Base-by-base conservation (phyloP, 805 yeast species). In the Hanseniaspora opuntiae region DNA sequence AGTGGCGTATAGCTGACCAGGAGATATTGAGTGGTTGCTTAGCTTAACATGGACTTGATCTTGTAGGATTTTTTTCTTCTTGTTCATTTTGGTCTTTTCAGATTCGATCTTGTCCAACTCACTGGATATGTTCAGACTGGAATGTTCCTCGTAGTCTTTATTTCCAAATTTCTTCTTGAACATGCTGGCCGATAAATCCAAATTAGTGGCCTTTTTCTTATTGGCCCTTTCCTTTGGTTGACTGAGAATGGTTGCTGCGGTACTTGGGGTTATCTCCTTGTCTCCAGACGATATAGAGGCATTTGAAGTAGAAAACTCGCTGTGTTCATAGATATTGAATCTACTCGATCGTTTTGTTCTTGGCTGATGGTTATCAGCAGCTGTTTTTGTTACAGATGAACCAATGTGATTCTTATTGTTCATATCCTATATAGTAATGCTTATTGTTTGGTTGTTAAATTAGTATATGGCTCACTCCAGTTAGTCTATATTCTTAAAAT, bases 1-100 rank as follows among this genome's bases (percentile, higher is more conserved):
- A 0, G 97, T 90, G 12, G 94, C 82, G 65, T 90, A 90, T 45
- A 89, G 71, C 68, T 90, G 98, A 0, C 95, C 97, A 1, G 97
- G 96, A 2, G 93, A 82, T 17, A 85, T 77, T 61, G 82, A 82
- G 57, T 75, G 74, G 24, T 57, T 57, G 4, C 50, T 53, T 22
- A 61, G 60, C 1, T 63, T 62, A 14, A 75, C 74, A 62, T 87
- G 96, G 35, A 86, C 86, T 46, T 82, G 86, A 61, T 81, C 86
- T 2, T 44, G 25, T 14, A 45, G 16, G 6, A 19, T 39, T 22
- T 19, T 45, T 17, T 33, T 30, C 17, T 33, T 52, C 28, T 39
- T 52, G 24, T 33, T 45, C 11, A 10, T 30, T n/a, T 35, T 46
- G 1, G 11, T 17, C 20, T 2, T 4, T 46, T 46, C 49, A 22